Evolutionary conservation across 306 rosid genomes (phyloP).

Genomic region (Glycyrrhiza uralensis): DNA sequence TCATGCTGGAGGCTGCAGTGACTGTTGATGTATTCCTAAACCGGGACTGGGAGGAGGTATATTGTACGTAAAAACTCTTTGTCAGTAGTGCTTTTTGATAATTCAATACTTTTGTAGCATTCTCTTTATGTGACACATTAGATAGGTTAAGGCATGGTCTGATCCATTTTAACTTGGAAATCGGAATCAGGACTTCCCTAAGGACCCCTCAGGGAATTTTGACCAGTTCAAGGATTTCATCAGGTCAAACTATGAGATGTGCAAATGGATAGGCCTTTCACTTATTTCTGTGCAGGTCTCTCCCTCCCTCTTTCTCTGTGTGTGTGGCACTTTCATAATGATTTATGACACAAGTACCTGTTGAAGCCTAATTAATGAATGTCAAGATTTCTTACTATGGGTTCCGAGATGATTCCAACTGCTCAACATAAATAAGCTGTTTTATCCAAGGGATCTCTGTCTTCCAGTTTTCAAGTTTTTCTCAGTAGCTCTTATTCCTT

Average conservation of each 20-base stretch:
- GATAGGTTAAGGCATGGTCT: slow-evolving; percentile 13
- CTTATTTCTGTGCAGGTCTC: slow-evolving; percentile 63
- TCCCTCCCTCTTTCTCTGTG: slow-evolving; percentile 14
- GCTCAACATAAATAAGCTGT: background rate
- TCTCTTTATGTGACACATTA: background rate
- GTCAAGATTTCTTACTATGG: background rate
- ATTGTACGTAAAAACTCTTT: background rate
- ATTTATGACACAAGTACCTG: background rate
- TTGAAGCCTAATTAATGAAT: background rate
- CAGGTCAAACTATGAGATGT: slow-evolving; percentile 54
- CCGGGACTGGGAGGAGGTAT: slow-evolving; percentile 73
- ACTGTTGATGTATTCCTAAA: slow-evolving; percentile 64
- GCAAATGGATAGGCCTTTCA: slow-evolving; percentile 73
- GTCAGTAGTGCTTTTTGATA: background rate
- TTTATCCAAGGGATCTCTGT: background rate
- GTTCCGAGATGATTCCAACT: slow-evolving; percentile 3
- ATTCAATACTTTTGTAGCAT: background rate
- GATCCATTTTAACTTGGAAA: slow-evolving; percentile 21
- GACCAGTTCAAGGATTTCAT: slow-evolving; percentile 63
- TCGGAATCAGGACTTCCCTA: slow-evolving; percentile 68
- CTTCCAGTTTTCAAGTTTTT: background rate
- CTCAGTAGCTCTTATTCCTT: slow-evolving; percentile 1
- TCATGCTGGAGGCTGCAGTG: slow-evolving; percentile 73
- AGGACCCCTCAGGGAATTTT: slow-evolving; percentile 66
- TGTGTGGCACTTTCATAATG: background rate